Evolutionary conservation across 83 land plant species (phyloP).

Genomic region (Larix sibirica): DNA sequence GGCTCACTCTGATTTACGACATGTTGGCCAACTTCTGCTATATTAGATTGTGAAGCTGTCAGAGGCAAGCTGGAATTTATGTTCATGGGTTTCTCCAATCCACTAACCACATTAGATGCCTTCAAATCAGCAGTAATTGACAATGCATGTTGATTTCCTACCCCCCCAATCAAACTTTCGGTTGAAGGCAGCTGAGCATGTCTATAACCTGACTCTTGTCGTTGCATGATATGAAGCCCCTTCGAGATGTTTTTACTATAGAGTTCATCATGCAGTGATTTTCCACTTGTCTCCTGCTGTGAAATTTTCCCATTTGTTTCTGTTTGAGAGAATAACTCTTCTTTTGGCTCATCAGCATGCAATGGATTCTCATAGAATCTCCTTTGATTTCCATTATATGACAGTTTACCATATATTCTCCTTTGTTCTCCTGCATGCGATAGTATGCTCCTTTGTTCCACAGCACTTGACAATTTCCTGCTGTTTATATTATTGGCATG

Average conservation of each 20-base stretch:
- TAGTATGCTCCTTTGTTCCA: not conserved
- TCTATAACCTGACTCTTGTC: not conserved
- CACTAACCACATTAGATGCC: not conserved
- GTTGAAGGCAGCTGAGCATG: not conserved
- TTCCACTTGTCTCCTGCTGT: not conserved
- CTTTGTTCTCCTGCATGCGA: not conserved
- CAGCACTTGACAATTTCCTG: constrained; percentile 8
- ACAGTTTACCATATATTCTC: not conserved
- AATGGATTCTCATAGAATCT: not conserved
- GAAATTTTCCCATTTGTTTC: not conserved
- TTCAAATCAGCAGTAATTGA: not conserved
- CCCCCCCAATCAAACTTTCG: not conserved
- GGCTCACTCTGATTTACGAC: not conserved
- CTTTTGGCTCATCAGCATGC: not conserved
- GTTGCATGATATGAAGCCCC: not conserved
- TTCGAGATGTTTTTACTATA: not conserved
- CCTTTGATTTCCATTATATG: not conserved
- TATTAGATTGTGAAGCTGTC: not conserved
- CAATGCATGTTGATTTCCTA: not conserved
- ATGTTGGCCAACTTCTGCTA: not conserved
- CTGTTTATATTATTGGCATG: not conserved
- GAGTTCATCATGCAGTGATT: not conserved
- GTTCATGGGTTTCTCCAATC: not conserved
- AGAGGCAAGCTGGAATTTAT: not conserved
- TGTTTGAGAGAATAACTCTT: not conserved